Percentiles rank a stretch among this genome's conserved stretches.
These are phyloP conservation scores for Pyricularia sp. DNA, from an alignment of 2,329 filamentous ascomycete genomes.

Conservation along the genomic window DNA sequence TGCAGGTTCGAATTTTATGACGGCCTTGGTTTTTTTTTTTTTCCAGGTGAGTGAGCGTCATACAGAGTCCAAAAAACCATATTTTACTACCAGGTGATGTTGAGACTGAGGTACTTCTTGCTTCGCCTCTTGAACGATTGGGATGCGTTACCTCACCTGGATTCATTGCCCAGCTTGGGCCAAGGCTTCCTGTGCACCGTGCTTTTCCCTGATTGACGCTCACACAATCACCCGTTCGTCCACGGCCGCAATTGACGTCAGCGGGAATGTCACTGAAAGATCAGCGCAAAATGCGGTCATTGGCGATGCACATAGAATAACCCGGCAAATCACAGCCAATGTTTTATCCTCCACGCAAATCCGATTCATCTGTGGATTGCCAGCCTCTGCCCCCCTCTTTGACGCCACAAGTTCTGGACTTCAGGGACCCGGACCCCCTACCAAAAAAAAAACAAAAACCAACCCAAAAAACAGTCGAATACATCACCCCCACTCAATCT, in stretches of 20 bases:
- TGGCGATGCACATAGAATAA: not conserved
- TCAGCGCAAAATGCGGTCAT: not conserved
- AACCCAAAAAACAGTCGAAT: not conserved
- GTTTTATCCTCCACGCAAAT: not conserved
- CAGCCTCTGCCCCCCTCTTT: not conserved
- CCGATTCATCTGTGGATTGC: not conserved
- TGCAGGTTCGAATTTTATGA: not conserved
- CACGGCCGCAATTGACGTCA: not conserved
- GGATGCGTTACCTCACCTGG: not conserved
- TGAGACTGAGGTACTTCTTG: not conserved
- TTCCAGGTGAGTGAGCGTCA: not conserved
- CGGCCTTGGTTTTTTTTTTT: not conserved
- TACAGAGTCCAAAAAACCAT: not conserved
- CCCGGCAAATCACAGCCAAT: not conserved
- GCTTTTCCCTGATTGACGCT: not conserved
- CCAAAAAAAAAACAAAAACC: no score
- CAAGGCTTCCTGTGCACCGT: not conserved
- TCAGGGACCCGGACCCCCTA: not conserved
- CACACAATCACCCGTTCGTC: not conserved
- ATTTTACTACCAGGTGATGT: not conserved
- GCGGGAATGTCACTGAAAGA: not conserved
- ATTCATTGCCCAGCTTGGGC: no score
- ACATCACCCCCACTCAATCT: not conserved
- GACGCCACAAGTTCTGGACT: not conserved
- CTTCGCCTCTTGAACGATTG: not conserved